A percentile compares a stretch with the other conserved stretches of the same genome.
These are phyloP conservation scores for Trichoderma sp. DNA, from an alignment of 2,329 filamentous ascomycete species.

Conservation along the genomic window DNA sequence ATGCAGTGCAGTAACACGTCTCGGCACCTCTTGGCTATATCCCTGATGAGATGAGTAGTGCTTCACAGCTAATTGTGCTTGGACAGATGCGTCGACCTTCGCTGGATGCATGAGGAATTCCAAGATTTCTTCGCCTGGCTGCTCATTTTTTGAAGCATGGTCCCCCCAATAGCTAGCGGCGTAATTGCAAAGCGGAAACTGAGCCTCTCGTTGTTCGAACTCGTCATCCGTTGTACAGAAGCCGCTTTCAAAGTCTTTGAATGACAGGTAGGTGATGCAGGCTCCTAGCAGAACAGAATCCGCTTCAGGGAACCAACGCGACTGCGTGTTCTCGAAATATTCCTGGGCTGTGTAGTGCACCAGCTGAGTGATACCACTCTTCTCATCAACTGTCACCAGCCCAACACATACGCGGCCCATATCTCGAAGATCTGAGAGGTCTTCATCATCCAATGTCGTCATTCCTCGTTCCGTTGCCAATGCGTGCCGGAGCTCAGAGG, in stretches of 20 bases:
- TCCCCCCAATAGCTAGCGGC: not conserved
- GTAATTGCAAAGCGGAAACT: not conserved
- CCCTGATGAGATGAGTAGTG: not conserved
- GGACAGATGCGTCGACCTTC: not conserved
- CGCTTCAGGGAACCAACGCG: conserved; percentile 35
- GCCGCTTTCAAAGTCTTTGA: conserved; percentile 30
- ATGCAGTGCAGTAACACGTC: not conserved
- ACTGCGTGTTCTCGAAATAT: conserved; percentile 40
- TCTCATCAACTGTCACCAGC: conserved; percentile 43
- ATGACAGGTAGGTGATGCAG: conserved; percentile 42
- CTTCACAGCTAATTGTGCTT: not conserved
- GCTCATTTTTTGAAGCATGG: not conserved
- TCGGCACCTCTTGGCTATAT: not conserved
- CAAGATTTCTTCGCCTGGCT: not conserved
- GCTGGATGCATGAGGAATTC: not conserved
- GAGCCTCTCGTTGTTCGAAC: not conserved
- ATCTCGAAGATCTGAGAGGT: conserved; percentile 36
- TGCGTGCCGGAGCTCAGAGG: conserved; percentile 43
- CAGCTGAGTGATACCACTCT: conserved; percentile 41
- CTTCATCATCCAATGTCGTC: conserved; percentile 26
- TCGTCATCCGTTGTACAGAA: not conserved
- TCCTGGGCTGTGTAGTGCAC: conserved; percentile 50
- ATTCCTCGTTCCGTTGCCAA: conserved; percentile 39
- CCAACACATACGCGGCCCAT: conserved; percentile 44
- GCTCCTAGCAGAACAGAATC: conserved; percentile 31